phyloP scores from a whole-genome alignment of 164 flowering plant species.

The Houttuynia cordata region DNA sequence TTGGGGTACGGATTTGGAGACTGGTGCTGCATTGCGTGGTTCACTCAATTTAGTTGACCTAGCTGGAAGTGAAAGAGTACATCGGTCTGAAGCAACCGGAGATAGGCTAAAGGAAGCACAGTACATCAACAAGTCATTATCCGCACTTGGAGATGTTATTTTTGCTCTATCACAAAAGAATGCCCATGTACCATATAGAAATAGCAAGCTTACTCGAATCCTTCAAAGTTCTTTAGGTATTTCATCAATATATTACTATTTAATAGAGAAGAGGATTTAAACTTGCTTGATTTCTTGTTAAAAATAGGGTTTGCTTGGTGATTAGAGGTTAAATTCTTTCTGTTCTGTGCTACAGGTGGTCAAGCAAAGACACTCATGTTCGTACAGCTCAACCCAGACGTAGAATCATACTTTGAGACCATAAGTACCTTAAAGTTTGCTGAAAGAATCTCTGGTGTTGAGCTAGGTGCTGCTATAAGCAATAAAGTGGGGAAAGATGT shows the following conservation, averaged over 20 bases:
- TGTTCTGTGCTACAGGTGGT: slow-evolving; percentile 54
- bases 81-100: slow-evolving; percentile 86
- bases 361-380: slow-evolving; percentile 98
- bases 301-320: neutral
- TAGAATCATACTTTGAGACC: slow-evolving; percentile 57
- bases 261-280: neutral
- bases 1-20: slow-evolving; percentile 64
- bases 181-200: slow-evolving; percentile 85
- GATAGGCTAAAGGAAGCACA: slow-evolving; percentile 93
- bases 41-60: slow-evolving; percentile 90
- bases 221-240: slow-evolving; percentile 88
- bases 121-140: slow-evolving; percentile 85
- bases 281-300: neutral
- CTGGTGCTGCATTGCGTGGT: slow-evolving; percentile 65
- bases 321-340: neutral
- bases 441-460: slow-evolving; percentile 94
- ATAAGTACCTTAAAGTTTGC: slow-evolving; percentile 91
- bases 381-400: slow-evolving; percentile 91
- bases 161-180: slow-evolving; percentile 80
- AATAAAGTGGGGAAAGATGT: slow-evolving; percentile 84
- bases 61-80: slow-evolving; percentile 98
- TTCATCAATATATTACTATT: no score
- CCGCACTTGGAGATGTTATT: slow-evolving; percentile 98
- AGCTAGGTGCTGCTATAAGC: slow-evolving; percentile 87
- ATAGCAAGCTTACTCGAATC: slow-evolving; percentile 96